Base-by-base conservation (phyloP, 2,329 filamentous ascomycete genomes). In the Erysiphe neolycopersici region DNA sequence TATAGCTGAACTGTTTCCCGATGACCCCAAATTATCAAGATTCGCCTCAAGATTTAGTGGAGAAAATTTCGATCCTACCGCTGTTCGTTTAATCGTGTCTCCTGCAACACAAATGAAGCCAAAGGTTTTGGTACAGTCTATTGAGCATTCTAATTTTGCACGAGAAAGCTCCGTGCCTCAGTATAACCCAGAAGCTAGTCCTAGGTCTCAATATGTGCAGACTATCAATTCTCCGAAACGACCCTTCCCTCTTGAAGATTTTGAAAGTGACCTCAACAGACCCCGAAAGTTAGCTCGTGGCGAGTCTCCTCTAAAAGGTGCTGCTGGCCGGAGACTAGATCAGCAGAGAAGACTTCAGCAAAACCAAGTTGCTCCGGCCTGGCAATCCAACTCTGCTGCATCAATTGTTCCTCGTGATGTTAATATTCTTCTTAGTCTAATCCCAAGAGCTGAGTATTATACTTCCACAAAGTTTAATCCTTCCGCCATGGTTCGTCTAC, bases 1-100 rank as follows among this genome's bases (percentile, higher is more conserved):
- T 40, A 95, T 98, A 84, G 71, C 72, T 18, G 84, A 93, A 54
- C 67, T 94, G n/a, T 98, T 83, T 59, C 85, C 85, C 0, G 76
- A 85, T 46, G 87, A 94, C 53, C 77, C 83, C 3, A 76, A 71
- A 45, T 66, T 93, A 35, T 62, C 67, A 13, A 73, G 74, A 47
- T 95, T 94, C 58, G 68, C 73, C 11, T 71, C 77, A 46, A 78
- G 87, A 31, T 92, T 80, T 59, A 70, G 76, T 4, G 67, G 69
- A 1, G 66, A 73, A 16, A 71, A 67, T 17, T 95, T 94, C 54
- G 79, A 94, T 56, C 84, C 84, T 2, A 78, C 84, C 19, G 67
- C 69, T 10, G 73, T 81, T n/a, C 78, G 77, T 19, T 76, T 83
- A 37, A 80, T 94, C 50, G 71, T 94, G 47, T 93, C 84, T 10